Base-by-base conservation (phyloP, 306 rosid genomes). In the Casuarina equisetifolia region DNA sequence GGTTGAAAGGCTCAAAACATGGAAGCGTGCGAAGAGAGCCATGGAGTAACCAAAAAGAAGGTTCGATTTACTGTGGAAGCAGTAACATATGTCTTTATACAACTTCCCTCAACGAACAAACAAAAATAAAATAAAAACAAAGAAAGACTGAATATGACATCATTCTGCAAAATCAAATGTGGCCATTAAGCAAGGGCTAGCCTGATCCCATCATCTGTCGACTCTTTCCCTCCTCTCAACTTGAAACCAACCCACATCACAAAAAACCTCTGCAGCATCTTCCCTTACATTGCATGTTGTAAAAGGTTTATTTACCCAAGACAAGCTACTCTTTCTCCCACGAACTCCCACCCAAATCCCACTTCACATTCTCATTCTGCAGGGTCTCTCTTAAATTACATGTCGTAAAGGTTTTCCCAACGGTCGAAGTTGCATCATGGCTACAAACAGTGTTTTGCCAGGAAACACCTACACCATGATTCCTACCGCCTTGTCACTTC, bases 171-270 rank as follows among this genome's bases (percentile, higher is more conserved):
- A 35, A 19, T 32, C 6, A 42, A 77, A 40, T 74, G 82, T 82
- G 85, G 85, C 38, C 76, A 57, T 42, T 50, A 68, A 58, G 46
- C 67, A 53, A 72, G 25, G 74, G 52, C 45, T 5, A 16, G 38
- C 70, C 66, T 44, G 42, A 70, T 64, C 67, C 55, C 44, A 73
- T 67, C 74, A 5, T 68, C 57, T 64, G 40, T 48, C 15, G 58
- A 53, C 9, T 6, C 2, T 73, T n/a, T 50, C 6, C 62, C 49
- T 36, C 53, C 79, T 9, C 67, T 82, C 82, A 44, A 20, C 76
- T 49, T 5, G 54, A 76, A 79, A 78, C 79, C 53, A 72, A 81
- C 72, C 8, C 46, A 40, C 54, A 75, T 73, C 81, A 63, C 85
- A 67, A 3, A 82, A 48, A 5, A 52, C 20, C 19, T 52, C 57